Evolutionary conservation across 371 early-diverging fungal species (phyloP), one percentile per base, ranked within the genome.

Genomic region (Rhizopus stolonifer): DNA sequence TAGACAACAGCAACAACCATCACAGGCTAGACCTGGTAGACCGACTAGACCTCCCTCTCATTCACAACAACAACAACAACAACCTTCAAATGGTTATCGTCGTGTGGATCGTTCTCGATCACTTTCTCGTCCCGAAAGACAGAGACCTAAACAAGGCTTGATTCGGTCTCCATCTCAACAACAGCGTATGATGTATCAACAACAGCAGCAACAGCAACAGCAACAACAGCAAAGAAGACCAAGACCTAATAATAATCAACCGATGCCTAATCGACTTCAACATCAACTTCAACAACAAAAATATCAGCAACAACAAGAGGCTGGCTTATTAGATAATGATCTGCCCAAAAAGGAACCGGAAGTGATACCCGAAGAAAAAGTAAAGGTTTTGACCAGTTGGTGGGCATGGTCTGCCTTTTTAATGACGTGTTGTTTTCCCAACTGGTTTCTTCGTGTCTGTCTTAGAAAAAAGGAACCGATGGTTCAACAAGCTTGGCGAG

Each of bases 401-500:
- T 77, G 77, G 77, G 64, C 74, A 39, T 77, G 77, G 77, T 60
- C 67, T 2, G 81, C 83, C 4, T 72, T 67, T 43, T 58, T 83
- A 14, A 64, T 66, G 50, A 83, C 83, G 4, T 83, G 83, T 46
- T 83, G 80, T 52, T 58, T 80, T 40, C 83, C 83, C 1, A 72
- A 72, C 42, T 71, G 72, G 60, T 65, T 77, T 44, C 56, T 83
- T 2, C 71, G 75, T 24, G 64, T 72, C 17, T 79, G 79, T 56
- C 49, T 78, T 43, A 58, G 69, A 32, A 74, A 72, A 32, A 61
- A 65, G 1, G 64, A 76, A 45, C 60, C 69, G 21, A 66, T 75
- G 60, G 76, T 73, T 40, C 73, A 80, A 42, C 84, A 83, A 58
- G 87, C 87, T 24, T 86, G 87, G 87, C 67, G 87, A 61, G 87